Conservation (phyloP, 345 rosid genomes). For the Cardiospermum halicacabum region DNA sequence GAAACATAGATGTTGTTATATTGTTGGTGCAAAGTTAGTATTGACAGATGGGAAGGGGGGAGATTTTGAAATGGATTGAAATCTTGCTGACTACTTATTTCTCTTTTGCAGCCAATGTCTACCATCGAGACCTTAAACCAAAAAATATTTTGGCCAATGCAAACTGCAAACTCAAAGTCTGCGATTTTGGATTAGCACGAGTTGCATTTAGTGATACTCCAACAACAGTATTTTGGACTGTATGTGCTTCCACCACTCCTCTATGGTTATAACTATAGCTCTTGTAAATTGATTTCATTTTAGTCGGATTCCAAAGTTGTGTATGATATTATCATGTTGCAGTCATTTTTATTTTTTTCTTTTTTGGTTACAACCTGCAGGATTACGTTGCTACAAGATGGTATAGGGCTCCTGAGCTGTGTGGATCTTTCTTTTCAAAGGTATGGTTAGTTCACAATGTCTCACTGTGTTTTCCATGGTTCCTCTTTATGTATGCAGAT, state of each 20-base stretch:
- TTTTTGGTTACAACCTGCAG: constrained; percentile 37
- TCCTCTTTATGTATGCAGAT: not conserved
- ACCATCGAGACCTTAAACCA: constrained; percentile 98
- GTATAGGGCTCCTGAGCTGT: constrained; percentile 98
- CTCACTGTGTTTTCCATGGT: not conserved
- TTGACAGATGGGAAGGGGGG: not conserved
- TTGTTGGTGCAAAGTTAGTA: too few species aligned
- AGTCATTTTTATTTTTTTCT: constrained; percentile 10
- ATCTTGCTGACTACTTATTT: constrained; percentile 22
- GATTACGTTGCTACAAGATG: constrained; percentile 99
- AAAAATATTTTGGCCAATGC: constrained; percentile 97
- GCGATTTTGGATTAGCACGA: constrained; percentile 94
- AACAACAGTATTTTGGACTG: constrained; percentile 92
- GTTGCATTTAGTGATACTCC: constrained; percentile 91
- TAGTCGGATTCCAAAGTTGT: constrained; percentile 1
- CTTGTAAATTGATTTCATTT: not conserved
- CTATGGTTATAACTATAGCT: not conserved
- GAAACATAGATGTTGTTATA: too few species aligned
- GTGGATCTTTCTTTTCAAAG: constrained; percentile 96
- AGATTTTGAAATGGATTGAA: not conserved
- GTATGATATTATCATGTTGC: constrained; percentile 7
- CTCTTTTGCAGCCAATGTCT: constrained; percentile 73
- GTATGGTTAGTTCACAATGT: constrained; percentile 32
- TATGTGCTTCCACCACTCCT: constrained; percentile 25
- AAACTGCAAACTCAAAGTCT: constrained; percentile 92